Evolutionary conservation across 2,329 filamentous ascomycete species (phyloP), one percentile per base, ranked within the genome.

Genomic region (Colletotrichum godetiae): DNA sequence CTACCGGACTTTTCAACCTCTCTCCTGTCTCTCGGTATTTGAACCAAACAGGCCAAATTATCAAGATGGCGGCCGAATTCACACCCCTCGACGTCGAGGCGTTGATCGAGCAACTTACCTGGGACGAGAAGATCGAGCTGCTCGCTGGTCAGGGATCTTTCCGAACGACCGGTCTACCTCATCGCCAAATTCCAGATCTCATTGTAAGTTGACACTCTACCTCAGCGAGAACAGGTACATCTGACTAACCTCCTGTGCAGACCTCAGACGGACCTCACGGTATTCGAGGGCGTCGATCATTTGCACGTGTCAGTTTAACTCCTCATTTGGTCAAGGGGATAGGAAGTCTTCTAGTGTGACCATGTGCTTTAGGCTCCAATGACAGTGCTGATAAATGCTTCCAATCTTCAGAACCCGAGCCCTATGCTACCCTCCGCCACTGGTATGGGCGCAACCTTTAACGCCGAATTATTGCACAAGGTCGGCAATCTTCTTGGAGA

Each of bases 371-470:
- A 7, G 37, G 13, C 57, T 37, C 24, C 55, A 6, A 24, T 19
- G 1, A 29, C 4, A 29, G 4, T 29, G n/a, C 11, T 27, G 27
- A 24, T 15, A 42, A 2, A 7, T 35, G 29, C 2, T 1, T 5
- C 22, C 10, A 33, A 33, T 29, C 5, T 27, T 0, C 5, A 73
- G 71, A 73, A 73, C 49, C 71, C 67, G 29, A 73, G 80, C 76
- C 68, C 81, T 77, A 71, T 79, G 78, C 49, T 79, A 74, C 52
- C 75, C 13, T 73, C 71, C 3, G 71, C 71, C 24, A 73, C 71
- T 0, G 71, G 67, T 29, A 73, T 93, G 58, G 91, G 90, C 5
- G 89, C 91, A 11, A 92, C 90, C 10, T 93, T 90, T 84, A 90
- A 93, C 76, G 76, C 84, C 2, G 86, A 89, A 4, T 81, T 92